Evolutionary conservation across 352 stramenopile species (phyloP), one percentile per base, ranked within the genome.

Genomic region (Phytophthora multivora): DNA sequence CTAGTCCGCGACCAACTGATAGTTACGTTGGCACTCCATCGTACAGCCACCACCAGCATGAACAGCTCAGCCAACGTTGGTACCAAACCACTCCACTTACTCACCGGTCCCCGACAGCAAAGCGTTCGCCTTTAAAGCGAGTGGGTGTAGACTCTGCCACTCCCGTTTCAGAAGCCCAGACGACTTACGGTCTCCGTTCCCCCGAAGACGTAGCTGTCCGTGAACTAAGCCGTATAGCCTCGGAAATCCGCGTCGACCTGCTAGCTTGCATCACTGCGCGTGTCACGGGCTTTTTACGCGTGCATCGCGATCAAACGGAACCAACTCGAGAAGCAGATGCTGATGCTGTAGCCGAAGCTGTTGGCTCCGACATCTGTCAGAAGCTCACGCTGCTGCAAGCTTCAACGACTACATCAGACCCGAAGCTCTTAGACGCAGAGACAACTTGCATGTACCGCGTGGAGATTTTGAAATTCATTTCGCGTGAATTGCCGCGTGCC

Each of bases 401-500:
- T 4, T 60, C 53, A 3, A 52, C 71, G 8, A 60, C 60, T 4
- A 18, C 56, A 5, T 65, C 59, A 11, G 57, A 69, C 31, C 57
- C 66, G 5, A 72, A 67, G 59, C 59, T 81, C 38, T 57, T 79
- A 50, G 63, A 86, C 50, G 71, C 73, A 38, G 78, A 93, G 71
- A 89, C 81, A 13, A 83, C 79, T 47, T 80, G 78, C 63, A 93
- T 91, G 82, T 93, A 93, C 60, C 81, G 81, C 46, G 79, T 93
- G 40, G 84, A 93, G 79, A 91, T 93, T 63, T 75, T 93, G 47
- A 93, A 93, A 71, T 91, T 86, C 50, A 86, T 91, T 28, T 91
- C 84, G 1, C 83, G 85, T 19, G 84, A 93, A 48, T 73, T 93
- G 19, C 81, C 81, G n/a, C 84, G 84, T 38, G 78, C 84, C 0